These are phyloP conservation scores for Ophiognomonia clavigignenti-juglandacearum DNA, from an alignment of 2,329 filamentous ascomycete genomes.

Conservation along the genomic window DNA sequence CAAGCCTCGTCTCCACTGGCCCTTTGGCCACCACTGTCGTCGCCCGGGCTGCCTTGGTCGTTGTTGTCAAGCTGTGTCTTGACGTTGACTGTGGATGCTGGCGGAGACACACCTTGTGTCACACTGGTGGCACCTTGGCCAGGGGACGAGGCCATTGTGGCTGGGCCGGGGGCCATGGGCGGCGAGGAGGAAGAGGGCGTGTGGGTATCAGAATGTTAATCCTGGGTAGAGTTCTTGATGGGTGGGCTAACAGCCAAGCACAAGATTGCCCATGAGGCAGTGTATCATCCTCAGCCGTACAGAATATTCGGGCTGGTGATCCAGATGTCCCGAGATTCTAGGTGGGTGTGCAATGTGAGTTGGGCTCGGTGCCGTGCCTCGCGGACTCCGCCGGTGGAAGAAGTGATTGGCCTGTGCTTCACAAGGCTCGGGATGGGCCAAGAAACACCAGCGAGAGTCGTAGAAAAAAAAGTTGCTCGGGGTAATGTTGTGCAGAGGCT, in stretches of 20 bases:
- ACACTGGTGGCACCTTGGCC: not conserved
- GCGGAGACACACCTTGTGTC: slow-evolving; percentile 6
- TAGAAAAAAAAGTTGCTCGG: slow-evolving; percentile 27
- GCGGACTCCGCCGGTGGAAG: no score
- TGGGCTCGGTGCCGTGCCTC: no score
- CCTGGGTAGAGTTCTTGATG: no score
- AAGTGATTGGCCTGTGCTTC: slow-evolving; percentile 4
- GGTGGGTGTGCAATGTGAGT: not conserved
- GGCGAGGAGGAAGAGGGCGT: not conserved
- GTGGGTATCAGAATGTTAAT: no score
- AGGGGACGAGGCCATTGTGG: slow-evolving; percentile 3
- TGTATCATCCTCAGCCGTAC: not conserved
- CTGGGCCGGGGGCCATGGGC: not conserved
- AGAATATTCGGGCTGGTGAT: not conserved
- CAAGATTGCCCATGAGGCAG: no score
- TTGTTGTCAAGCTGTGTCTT: slow-evolving; percentile 10
- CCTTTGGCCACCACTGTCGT: slow-evolving; percentile 10
- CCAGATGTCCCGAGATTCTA: not conserved
- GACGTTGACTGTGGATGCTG: slow-evolving; percentile 9
- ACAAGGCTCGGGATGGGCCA: not conserved
- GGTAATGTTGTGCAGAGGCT: slow-evolving; percentile 41
- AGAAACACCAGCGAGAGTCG: not conserved
- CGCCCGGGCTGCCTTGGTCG: slow-evolving; percentile 4
- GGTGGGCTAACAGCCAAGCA: no score
- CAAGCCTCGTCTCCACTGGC: slow-evolving; percentile 29